Percentiles rank a stretch among this genome's conserved stretches.
Evolutionary conservation across 768 basidiomycete genomes (phyloP).

Genomic region (Nidularia sp.): DNA sequence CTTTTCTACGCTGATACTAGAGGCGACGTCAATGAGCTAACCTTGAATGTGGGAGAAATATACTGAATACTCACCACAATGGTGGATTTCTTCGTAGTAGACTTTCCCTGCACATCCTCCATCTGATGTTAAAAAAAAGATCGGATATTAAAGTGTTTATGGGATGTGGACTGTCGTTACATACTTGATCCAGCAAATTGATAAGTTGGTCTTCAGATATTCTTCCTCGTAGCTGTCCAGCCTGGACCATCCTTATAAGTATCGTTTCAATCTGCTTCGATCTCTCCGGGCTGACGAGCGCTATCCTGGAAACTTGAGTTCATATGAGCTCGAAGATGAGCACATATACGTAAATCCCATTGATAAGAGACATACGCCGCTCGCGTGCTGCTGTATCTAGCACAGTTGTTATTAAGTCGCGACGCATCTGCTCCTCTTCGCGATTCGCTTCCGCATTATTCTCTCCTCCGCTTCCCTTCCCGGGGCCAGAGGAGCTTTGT

Average conservation of each 20-base stretch:
- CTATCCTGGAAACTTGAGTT: conserved; percentile 74
- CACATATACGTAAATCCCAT: too few relatives aligned
- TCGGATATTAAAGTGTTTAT: conserved; percentile 10
- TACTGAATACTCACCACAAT: conserved; percentile 42
- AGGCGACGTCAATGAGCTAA: conserved; percentile 2
- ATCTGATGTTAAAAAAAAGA: conserved; percentile 31
- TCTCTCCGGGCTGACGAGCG: conserved; percentile 79
- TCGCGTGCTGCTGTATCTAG: conserved; percentile 78
- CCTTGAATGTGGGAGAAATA: background rate
- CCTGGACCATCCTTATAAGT: conserved; percentile 78
- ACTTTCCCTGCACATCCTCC: conserved; percentile 48
- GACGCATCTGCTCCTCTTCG: conserved; percentile 72
- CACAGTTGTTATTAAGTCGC: conserved; percentile 75
- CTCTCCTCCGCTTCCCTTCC: too few relatives aligned
- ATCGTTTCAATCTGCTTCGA: conserved; percentile 78
- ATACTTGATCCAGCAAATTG: conserved; percentile 82
- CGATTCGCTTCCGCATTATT: conserved; percentile 37
- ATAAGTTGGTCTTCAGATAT: conserved; percentile 83
- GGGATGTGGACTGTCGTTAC: conserved; percentile 4
- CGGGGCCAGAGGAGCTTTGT: too few relatives aligned
- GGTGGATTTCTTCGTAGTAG: conserved; percentile 49
- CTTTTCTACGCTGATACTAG: conserved; percentile 64
- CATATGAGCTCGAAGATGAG: background rate
- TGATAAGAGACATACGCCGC: conserved; percentile 51
- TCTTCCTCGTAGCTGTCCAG: conserved; percentile 72